Conservation (phyloP, 768 basidiomycete genomes). For the Lactifluus echinatus region DNA sequence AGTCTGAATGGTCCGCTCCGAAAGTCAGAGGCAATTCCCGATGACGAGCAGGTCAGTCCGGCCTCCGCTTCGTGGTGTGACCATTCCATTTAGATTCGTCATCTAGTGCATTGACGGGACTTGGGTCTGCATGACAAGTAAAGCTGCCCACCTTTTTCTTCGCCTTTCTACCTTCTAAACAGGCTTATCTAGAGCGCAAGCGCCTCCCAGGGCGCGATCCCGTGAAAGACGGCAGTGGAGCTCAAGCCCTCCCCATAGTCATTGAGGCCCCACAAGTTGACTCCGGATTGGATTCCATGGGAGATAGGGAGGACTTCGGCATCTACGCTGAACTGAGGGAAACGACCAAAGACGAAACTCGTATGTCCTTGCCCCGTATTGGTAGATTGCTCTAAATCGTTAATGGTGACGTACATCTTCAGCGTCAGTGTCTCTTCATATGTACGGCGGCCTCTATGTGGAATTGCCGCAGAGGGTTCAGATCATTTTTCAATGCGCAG, state of each 20-base stretch:
- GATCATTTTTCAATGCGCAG: conserved; percentile 26
- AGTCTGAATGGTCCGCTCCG: conserved; percentile 24
- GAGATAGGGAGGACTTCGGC: conserved; percentile 6
- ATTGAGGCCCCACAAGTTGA: conserved; percentile 1
- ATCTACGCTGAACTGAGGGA: conserved; percentile 2
- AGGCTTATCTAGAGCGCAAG: conserved; percentile 4
- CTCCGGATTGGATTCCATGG: not conserved
- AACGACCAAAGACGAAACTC: not conserved
- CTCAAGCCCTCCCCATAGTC: conserved; percentile 3
- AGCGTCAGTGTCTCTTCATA: conserved; percentile 23
- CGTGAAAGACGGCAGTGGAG: not conserved
- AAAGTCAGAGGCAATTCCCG: conserved; percentile 20
- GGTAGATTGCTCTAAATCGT: not conserved
- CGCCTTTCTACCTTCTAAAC: not conserved
- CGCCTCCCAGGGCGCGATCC: conserved; percentile 2
- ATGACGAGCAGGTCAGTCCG: conserved; percentile 25
- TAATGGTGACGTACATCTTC: not conserved
- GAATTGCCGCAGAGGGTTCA: conserved; percentile 22
- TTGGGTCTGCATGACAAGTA: conserved; percentile 20
- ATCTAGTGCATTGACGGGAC: conserved; percentile 15
- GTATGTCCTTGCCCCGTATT: not conserved
- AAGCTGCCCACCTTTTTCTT: not conserved
- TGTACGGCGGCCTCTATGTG: conserved; percentile 27
- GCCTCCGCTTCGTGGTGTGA: not conserved
- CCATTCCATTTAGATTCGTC: not conserved